Base-by-base conservation (phyloP, 805 yeast species). In the Ogataea paraovalis region DNA sequence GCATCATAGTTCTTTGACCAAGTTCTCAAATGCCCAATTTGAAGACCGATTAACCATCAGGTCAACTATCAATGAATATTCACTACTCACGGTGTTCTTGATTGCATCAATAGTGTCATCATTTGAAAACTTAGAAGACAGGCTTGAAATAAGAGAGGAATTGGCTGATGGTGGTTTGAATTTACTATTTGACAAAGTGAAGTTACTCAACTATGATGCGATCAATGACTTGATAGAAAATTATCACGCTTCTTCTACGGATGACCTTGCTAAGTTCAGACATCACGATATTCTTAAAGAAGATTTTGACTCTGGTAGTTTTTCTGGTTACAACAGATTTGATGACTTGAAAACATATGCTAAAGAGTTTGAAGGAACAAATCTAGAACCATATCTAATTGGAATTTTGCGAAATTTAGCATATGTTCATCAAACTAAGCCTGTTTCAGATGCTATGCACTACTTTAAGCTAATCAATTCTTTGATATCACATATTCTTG, bases 81-180 rank as follows among this genome's bases (percentile, higher is more conserved):
- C 85, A 14, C 67, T 84, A 43, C 73, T 87, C 2, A 82, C 95
- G 0, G 70, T 89, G 71, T 75, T 87, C 36, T 72, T 92, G 38
- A 70, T 89, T 30, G 82, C 83, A 55, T 80, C 89, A 1, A 72
- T 91, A 18, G 72, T 80, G 13, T 75, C 71, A 53, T 80, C 78
- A 10, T 55, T 56, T 42, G 53, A 51, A 2, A 53, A 50, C 14
- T 23, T 47, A 1, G 42, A 60, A 13, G 77, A 72, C 43, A 69
- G 94, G 44, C 68, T 77, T 8, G 79, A 77, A 51, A 63, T 87
- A 10, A 75, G 95, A 43, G 72, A 82, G 1, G 83, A 74, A 54
- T 68, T 87, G 48, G 73, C 73, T 50, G 75, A 82, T 13, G 75
- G 78, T 14, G 86, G 87, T 0, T 62, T 87, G 10, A 73, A 71